Evolutionary conservation across 2,329 filamentous ascomycete genomes (phyloP), one percentile per base, ranked within the genome.

Genomic region (Calonectria hawksworthii): DNA sequence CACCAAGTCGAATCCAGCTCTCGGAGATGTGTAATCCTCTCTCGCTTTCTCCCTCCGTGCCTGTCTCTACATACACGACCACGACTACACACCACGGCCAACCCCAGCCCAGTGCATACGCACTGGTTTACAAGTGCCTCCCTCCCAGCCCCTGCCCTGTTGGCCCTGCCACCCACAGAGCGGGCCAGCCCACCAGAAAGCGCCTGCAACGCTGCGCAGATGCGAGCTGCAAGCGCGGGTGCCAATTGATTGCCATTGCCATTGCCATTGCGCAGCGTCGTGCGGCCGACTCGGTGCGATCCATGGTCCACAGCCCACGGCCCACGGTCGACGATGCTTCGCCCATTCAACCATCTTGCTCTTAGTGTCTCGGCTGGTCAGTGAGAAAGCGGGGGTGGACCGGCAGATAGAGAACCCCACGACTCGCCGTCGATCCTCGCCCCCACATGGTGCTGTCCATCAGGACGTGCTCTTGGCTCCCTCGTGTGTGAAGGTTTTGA

Each of bases 141-240:
- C 38, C 16, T n/a, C 13, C 28, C 61, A 28, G 59, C 59, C 47
- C 69, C 68, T 23, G 28, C 32, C 32, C 44, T 47, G 41, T 21
- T 47, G 41, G 41, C 41, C 41, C 44, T 56, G 54, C 65, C 70
- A 64, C 26, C 56, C 36, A 54, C 9, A 50, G 51, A 36, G 21
- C 71, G 44, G 32, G 21, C 70, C 34, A 69, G 14, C 65, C 70
- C 65, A 32, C 36, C 56, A 64, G 41, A 69, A 72, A 61, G 71
- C 71, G 71, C 71, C 71, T 73, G 71, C 71, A 50, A 73, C 71
- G 65, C 56, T 73, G 52, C 41, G 67, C 34, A 61, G 56, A 61
- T 23, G 56, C 56, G 34, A 61, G 32, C 28, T 61, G 56, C 32
- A 9, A 36, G 51, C 44, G 28, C 51, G 14, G 44, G 44, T 47